Evolutionary conservation across 2,329 filamentous ascomycete species (phyloP), one percentile per base, ranked within the genome.

Genomic region (Fusarium xylarioides): DNA sequence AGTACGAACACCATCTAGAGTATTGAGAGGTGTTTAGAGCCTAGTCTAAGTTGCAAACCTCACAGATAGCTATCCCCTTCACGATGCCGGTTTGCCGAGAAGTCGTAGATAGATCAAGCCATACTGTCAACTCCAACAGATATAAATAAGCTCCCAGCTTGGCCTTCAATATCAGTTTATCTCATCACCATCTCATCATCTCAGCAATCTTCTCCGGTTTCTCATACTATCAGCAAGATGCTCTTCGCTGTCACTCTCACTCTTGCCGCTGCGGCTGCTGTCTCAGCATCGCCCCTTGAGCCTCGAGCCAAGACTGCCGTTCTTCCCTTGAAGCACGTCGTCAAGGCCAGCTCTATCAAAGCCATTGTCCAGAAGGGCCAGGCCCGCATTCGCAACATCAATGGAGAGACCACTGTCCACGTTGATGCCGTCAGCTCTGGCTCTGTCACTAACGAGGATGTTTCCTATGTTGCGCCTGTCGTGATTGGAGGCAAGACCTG

Each of bases 41-140:
- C 46, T 32, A 10, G 28, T n/a, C 4, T 0, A 18, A 18, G 3
- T 7, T 18, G 3, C 23, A 0, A 18, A 18, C 7, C 8, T 18
- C 2, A 2, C 3, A 49, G 28, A 32, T 49, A 49, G 0, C 46
- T 49, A 18, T 32, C 0, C 11, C 6, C 0, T 46, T 19, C 14
- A n/a, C 7, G 14, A n/a, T 57, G 54, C 40, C 54, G 54, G 14
- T 47, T 57, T 57, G n/a, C 54, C 54, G 40, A 32, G 30, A 16
- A 44, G 37, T 23, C 3, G 46, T 23, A 18, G 11, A 32, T 30
- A 23, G 11, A 10, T 49, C 28, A n/a, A 18, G 21, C 8, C 15
- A 32, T 49, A 32, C 9, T 18, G 2, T 23, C 21, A 23, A 32
- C 46, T 18, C 4, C 11, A 32, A 32, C 3, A 32, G 15, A 32